These are phyloP conservation scores for Mycena pura DNA, from an alignment of 768 basidiomycete genomes.

Conservation along the genomic window DNA sequence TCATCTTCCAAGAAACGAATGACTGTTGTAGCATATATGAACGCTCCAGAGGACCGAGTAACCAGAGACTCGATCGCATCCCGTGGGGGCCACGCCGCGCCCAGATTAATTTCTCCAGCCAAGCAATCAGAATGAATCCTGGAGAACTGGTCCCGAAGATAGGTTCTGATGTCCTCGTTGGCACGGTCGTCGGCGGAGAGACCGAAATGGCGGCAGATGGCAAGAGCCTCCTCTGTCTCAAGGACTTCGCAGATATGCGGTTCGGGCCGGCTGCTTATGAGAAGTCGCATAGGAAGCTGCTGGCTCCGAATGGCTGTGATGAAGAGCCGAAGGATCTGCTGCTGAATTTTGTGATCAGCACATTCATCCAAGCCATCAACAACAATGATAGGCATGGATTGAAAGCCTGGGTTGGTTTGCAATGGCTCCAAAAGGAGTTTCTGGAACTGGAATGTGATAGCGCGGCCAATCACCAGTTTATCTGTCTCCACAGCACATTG, in stretches of 20 bases:
- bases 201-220: not conserved
- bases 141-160: not conserved
- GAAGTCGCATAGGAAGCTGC: not conserved
- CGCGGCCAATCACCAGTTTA: constrained; percentile 16
- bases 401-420: not conserved
- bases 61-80: not conserved
- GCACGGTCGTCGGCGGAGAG: not conserved
- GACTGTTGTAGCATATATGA: not conserved
- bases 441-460: constrained; percentile 19
- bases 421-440: constrained; percentile 23
- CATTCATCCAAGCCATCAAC: constrained; percentile 5
- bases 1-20: constrained; percentile 2
- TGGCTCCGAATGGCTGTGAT: not conserved
- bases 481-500: constrained; percentile 13
- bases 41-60: not conserved
- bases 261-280: not conserved
- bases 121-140: not conserved
- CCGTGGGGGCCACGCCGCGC: not conserved
- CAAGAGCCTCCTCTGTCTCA: not conserved
- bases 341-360: not conserved
- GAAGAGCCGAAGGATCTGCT: not conserved
- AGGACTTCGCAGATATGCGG: not conserved
- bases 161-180: not conserved
- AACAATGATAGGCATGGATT: not conserved
- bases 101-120: not conserved